A percentile compares a stretch with the other conserved stretches of the same genome.
phyloP scores from a whole-genome alignment of 2,329 filamentous ascomycete species.

The Colletotrichum caudatum region DNA sequence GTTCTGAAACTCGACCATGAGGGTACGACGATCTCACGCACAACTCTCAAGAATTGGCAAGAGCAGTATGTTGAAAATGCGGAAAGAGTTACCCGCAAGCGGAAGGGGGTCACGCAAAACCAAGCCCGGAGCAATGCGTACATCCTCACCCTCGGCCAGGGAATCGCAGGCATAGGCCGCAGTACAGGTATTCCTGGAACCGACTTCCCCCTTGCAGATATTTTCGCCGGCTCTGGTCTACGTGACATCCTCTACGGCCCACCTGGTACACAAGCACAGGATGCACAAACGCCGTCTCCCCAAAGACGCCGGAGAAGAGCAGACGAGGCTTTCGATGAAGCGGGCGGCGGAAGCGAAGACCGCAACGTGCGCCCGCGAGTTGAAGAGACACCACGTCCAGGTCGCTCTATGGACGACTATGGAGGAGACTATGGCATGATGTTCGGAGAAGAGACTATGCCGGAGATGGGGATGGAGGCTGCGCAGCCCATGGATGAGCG shows the following conservation, averaged over 20 bases:
- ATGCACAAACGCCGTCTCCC: constrained; percentile 31
- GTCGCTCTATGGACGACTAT: constrained; percentile 41
- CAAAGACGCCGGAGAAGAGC: constrained; percentile 57
- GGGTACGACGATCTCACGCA: constrained; percentile 6
- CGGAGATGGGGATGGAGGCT: constrained; percentile 79
- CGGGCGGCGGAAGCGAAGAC: constrained; percentile 44
- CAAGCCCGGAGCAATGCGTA: constrained; percentile 59
- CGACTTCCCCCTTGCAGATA: constrained; percentile 58
- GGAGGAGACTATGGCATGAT: constrained; percentile 46
- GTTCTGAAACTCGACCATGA: constrained; percentile 4
- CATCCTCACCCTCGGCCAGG: constrained; percentile 54
- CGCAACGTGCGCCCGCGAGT: constrained; percentile 56
- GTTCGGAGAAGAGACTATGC: constrained; percentile 55
- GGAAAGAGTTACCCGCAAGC: constrained; percentile 49
- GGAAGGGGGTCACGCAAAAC: constrained; percentile 45
- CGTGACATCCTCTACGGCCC: constrained; percentile 53
- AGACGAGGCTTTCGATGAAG: constrained; percentile 58
- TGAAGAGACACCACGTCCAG: constrained; percentile 42
- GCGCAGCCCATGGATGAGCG: constrained; percentile 75
- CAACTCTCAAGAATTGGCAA: constrained; percentile 50
- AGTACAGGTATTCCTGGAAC: constrained; percentile 48
- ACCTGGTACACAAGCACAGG: constrained; percentile 44
- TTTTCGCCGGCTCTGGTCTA: constrained; percentile 60
- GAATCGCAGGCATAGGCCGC: constrained; percentile 53
- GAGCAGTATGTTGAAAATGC: constrained; percentile 53